phyloP scores from a whole-genome alignment of 2,329 filamentous ascomycete genomes.

The Huntiella omanensis region DNA sequence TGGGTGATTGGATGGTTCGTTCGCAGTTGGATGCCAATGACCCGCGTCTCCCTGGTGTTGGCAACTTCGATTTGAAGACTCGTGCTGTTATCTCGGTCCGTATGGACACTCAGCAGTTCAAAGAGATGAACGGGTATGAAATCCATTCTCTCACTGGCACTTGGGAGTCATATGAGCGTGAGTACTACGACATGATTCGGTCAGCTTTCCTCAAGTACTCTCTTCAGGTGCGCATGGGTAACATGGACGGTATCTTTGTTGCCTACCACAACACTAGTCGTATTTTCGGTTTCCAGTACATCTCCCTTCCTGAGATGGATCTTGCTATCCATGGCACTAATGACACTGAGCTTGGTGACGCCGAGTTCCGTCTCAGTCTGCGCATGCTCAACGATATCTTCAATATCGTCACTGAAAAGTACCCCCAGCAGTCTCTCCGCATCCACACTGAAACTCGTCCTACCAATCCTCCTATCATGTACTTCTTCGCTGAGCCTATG shows the following conservation, averaged over 20 bases:
- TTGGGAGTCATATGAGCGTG: constrained; percentile 84
- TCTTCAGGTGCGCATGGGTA: constrained; percentile 85
- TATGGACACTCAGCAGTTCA: constrained; percentile 58
- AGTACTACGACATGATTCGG: constrained; percentile 93
- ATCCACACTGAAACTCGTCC: constrained; percentile 64
- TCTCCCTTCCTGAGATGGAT: constrained; percentile 77
- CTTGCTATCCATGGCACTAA: constrained; percentile 63
- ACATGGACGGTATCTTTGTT: constrained; percentile 97
- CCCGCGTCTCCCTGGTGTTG: constrained; percentile 65
- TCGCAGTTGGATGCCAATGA: constrained; percentile 90
- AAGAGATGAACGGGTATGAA: constrained; percentile 70
- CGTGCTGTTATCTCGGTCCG: constrained; percentile 79
- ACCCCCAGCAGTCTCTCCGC: constrained; percentile 57
- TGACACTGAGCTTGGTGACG: constrained; percentile 50
- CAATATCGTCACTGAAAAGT: constrained; percentile 54
- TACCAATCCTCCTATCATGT: constrained; percentile 47
- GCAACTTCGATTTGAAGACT: constrained; percentile 94
- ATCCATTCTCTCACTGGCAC: constrained; percentile 56
- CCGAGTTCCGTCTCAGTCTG: constrained; percentile 71
- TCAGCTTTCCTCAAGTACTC: constrained; percentile 93
- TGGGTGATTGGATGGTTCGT: constrained; percentile 80
- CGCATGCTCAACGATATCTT: constrained; percentile 62
- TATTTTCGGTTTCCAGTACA: constrained; percentile 95
- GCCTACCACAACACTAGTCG: constrained; percentile 88
- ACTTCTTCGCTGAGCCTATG: constrained; percentile 79